phyloP scores from a whole-genome alignment of 2,329 filamentous ascomycete species.

The Salinomyces thailandicus region DNA sequence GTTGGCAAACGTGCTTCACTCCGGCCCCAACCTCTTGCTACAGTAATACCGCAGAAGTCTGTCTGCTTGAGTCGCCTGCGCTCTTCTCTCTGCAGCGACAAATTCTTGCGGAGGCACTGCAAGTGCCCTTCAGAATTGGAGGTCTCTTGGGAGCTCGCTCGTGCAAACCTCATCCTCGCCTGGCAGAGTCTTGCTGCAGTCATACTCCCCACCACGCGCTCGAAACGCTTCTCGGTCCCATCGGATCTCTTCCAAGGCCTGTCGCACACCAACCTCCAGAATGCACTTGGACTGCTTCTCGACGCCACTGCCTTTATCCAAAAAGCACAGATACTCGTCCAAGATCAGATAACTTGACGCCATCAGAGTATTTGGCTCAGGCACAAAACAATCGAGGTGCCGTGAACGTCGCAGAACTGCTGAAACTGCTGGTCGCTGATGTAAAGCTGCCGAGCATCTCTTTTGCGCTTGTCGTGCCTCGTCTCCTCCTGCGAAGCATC shows the following conservation, averaged over 20 bases:
- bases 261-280: slow-evolving; percentile 38
- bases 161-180: slow-evolving; percentile 4
- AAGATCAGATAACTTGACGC: slow-evolving; percentile 41
- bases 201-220: slow-evolving; percentile 39
- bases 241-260: slow-evolving; percentile 35
- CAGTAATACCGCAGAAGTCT: too few species aligned
- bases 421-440: slow-evolving; percentile 40
- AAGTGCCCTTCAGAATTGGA: slow-evolving; percentile 7
- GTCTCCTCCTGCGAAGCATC: slow-evolving; percentile 26
- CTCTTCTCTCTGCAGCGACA: too few species aligned
- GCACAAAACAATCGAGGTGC: slow-evolving; percentile 34
- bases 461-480: slow-evolving; percentile 12
- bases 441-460: slow-evolving; percentile 33
- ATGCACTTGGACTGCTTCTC: slow-evolving; percentile 29
- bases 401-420: slow-evolving; percentile 37
- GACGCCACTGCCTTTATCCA: slow-evolving; percentile 32
- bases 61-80: too few species aligned
- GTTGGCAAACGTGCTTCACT: too few species aligned
- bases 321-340: slow-evolving; percentile 43
- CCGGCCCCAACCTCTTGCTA: too few species aligned
- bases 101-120: too few species aligned
- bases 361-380: slow-evolving; percentile 44
- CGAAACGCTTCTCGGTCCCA: slow-evolving; percentile 40
- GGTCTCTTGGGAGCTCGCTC: slow-evolving; percentile 3
- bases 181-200: slow-evolving; percentile 28